These are phyloP conservation scores for Macroventuria anomochaeta DNA, from an alignment of 2,329 filamentous ascomycete species.

Conservation along the genomic window DNA sequence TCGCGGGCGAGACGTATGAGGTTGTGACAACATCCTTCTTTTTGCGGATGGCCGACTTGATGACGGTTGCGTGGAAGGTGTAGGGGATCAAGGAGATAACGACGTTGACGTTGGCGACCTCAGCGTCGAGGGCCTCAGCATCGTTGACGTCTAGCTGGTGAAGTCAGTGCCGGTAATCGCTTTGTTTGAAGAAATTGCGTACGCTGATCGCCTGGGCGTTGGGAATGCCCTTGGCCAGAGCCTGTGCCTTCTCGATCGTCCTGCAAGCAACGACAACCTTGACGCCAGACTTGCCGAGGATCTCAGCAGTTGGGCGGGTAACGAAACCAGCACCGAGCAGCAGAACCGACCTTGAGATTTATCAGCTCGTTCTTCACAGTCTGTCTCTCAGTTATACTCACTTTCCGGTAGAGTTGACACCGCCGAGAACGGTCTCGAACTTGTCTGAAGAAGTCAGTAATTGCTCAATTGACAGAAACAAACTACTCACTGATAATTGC, in stretches of 20 bases:
- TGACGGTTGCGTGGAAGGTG: conserved; percentile 69
- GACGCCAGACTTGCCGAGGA: conserved; percentile 64
- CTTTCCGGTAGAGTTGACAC: conserved; percentile 39
- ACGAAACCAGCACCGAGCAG: conserved; percentile 51
- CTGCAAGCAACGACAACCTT: conserved; percentile 75
- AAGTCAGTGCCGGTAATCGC: conserved; percentile 19
- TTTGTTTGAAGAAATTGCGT: not conserved
- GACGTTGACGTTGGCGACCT: conserved; percentile 79
- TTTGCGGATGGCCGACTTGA: conserved; percentile 88
- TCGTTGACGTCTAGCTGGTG: conserved; percentile 80
- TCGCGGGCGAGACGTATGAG: conserved; percentile 88
- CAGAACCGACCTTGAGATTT: conserved; percentile 41
- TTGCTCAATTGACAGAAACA: conserved; percentile 5
- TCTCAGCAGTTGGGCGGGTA: conserved; percentile 64
- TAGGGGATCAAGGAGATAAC: conserved; percentile 83
- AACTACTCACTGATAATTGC: conserved; percentile 41
- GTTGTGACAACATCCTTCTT: conserved; percentile 98
- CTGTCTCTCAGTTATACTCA: conserved; percentile 29
- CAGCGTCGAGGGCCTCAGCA: conserved; percentile 76
- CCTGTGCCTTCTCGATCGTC: conserved; percentile 77
- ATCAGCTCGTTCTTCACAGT: conserved; percentile 21
- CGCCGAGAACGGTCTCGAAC: conserved; percentile 41
- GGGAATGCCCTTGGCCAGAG: conserved; percentile 72
- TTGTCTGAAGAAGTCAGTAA: conserved; percentile 37
- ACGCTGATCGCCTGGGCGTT: conserved; percentile 71